Evolutionary conservation across 768 basidiomycete species (phyloP), one percentile per base, ranked within the genome.

Genomic region (Rubroboletus satanas): DNA sequence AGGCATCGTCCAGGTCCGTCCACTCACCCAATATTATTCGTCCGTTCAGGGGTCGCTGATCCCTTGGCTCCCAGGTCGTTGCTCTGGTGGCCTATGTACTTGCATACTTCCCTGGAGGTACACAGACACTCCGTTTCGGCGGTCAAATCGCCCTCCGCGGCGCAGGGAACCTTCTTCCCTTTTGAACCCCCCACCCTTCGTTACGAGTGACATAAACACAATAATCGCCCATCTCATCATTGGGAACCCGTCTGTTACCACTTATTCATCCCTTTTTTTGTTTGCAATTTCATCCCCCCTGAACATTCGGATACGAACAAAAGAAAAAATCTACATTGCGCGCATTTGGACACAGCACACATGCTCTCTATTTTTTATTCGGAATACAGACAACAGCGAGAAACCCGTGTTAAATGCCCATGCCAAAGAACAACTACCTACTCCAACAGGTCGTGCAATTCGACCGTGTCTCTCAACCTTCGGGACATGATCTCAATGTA

Each of bases 41-140:
- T 47, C 8, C 10, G 12, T 15, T 39, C 9, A 10, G 10, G 7
- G 5, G 45, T 32, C 11, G 23, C 41, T 58, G 33, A 61, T 7
- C 23, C 5, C 8, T 14, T 23, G 2, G 4, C 21, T 8, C 26
- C 63, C 65, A 92, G 83, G 83, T 97, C 38, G 74, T 90, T 42
- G 85, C 95, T 2, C 82, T 99, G 17, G 77, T 97, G 14, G 80
- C 88, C 14, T 99, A 99, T 67, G 80, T 98, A 7, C 78, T 93
- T 17, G 94, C 94, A 0, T 98, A 98, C 74, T 98, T 99, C 73
- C 97, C 97, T 18, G 94, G 91, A 10, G 96, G 88, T 29, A 80
- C 79, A 29, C 85, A 87, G 62, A 93, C 92, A 1, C 76, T 93
- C 21, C 83, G 87, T 21, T 79, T 93, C 64, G 93, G 92, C 7